phyloP scores from a whole-genome alignment of 2,329 filamentous ascomycete species.

The Calonectria leucothoes region DNA sequence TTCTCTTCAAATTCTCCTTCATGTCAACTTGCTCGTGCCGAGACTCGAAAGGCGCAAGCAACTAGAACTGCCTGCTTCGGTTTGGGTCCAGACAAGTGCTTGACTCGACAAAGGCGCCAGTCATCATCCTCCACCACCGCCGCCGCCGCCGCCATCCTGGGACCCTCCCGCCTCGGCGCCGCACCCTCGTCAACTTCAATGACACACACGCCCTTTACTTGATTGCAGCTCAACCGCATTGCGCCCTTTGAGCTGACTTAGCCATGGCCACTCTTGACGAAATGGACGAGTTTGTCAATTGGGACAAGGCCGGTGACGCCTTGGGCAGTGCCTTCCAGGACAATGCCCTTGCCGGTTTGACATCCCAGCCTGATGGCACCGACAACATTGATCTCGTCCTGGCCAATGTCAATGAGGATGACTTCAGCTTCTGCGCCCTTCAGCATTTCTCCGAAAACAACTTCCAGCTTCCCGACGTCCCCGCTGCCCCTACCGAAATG shows the following conservation, averaged over 20 bases:
- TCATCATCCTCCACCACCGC: slow-evolving; percentile 3
- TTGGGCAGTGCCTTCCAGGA: slow-evolving; percentile 48
- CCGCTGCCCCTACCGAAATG: slow-evolving; percentile 45
- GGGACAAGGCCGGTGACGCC: slow-evolving; percentile 62
- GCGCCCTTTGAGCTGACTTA: slow-evolving; percentile 31
- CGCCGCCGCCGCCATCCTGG: neutral
- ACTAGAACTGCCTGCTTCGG: neutral
- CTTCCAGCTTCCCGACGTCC: slow-evolving; percentile 44
- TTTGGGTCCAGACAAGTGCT: slow-evolving; percentile 4
- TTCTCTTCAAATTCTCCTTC: slow-evolving; percentile 23
- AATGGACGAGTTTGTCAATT: slow-evolving; percentile 73
- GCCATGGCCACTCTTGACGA: slow-evolving; percentile 58
- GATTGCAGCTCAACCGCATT: slow-evolving; percentile 25
- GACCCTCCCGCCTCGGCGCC: neutral
- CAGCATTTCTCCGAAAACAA: slow-evolving; percentile 64
- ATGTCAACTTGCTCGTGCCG: slow-evolving; percentile 27
- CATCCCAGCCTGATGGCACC: slow-evolving; percentile 42
- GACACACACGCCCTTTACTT: slow-evolving; percentile 37
- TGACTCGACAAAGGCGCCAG: slow-evolving; percentile 11
- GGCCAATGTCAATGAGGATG: slow-evolving; percentile 67
- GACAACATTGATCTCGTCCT: slow-evolving; percentile 65
- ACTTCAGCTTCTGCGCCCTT: slow-evolving; percentile 69
- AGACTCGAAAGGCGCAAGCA: slow-evolving; percentile 20
- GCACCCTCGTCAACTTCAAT: slow-evolving; percentile 3
- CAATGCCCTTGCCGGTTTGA: slow-evolving; percentile 49